Evolutionary conservation across 2,329 filamentous ascomycete genomes (phyloP).

Genomic region (Xylariaceae sp.): DNA sequence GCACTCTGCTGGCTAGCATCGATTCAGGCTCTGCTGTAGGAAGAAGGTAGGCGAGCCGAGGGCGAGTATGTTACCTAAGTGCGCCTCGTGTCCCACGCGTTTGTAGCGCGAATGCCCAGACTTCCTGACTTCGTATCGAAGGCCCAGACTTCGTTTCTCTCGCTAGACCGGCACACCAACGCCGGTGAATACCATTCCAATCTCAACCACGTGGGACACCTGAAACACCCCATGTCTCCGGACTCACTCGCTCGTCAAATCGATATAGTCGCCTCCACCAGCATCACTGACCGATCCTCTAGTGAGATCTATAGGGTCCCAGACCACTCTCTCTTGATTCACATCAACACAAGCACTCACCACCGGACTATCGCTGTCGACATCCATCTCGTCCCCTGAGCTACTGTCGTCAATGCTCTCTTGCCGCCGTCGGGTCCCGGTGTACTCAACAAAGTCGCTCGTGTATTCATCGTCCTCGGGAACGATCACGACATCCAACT

Average conservation of each 20-base stretch:
- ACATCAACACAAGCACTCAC: conserved; percentile 6
- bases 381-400: conserved; percentile 20
- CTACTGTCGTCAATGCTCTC: conserved; percentile 7
- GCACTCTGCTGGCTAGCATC: too few relatives aligned
- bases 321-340: conserved; percentile 7
- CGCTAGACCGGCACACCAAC: too few relatives aligned
- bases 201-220: too few relatives aligned
- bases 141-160: too few relatives aligned
- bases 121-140: too few relatives aligned
- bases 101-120: too few relatives aligned
- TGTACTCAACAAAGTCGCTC: conserved; percentile 19
- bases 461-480: conserved; percentile 11
- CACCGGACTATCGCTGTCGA: conserved; percentile 13
- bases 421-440: conserved; percentile 9
- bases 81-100: too few relatives aligned
- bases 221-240: too few relatives aligned
- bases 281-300: not conserved
- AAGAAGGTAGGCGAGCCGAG: too few relatives aligned
- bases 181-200: too few relatives aligned
- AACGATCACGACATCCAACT: conserved; percentile 11
- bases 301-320: not conserved
- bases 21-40: too few relatives aligned
- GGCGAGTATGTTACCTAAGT: too few relatives aligned
- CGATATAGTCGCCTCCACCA: not conserved
- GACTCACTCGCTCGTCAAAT: not conserved